phyloP scores from a whole-genome alignment of 1,284 basidiomycete species.

The Ganoderma multipileum region DNA sequence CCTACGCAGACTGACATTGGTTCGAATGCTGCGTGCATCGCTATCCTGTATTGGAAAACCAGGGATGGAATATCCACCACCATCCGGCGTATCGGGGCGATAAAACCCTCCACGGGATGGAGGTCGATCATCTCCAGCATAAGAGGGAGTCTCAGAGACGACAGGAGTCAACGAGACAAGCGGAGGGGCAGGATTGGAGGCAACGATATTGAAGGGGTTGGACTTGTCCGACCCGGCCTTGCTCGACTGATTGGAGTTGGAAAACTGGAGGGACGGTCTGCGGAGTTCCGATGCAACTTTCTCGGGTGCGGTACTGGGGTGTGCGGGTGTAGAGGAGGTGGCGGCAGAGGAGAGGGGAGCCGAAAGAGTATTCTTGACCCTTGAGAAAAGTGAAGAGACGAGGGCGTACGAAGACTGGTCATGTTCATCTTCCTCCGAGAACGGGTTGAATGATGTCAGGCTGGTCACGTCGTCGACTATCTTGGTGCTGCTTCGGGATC shows the following conservation, averaged over 20 bases:
- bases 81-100: slow-evolving; percentile 66
- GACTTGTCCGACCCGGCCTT: slow-evolving; percentile 61
- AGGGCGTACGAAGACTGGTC: slow-evolving; percentile 84
- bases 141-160: slow-evolving; percentile 75
- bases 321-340: slow-evolving; percentile 43
- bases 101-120: slow-evolving; percentile 58
- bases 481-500: slow-evolving; percentile 69
- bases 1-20: slow-evolving; percentile 70
- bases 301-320: slow-evolving; percentile 38
- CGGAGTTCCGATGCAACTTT: slow-evolving; percentile 51
- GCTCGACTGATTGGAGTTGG: slow-evolving; percentile 53
- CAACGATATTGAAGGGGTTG: slow-evolving; percentile 58
- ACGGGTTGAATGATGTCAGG: slow-evolving; percentile 84
- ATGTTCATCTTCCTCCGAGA: slow-evolving; percentile 85
- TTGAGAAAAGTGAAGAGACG: slow-evolving; percentile 77
- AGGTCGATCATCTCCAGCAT: slow-evolving; percentile 66
- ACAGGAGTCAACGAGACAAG: slow-evolving; percentile 84
- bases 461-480: slow-evolving; percentile 71
- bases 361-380: slow-evolving; percentile 77
- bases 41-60: slow-evolving; percentile 83
- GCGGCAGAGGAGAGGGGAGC: slow-evolving; percentile 63
- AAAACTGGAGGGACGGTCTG: slow-evolving; percentile 60
- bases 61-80: slow-evolving; percentile 73
- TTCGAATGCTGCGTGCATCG: slow-evolving; percentile 81
- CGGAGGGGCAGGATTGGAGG: slow-evolving; percentile 73